Percentiles rank a stretch among this genome's conserved stretches.
phyloP scores from a whole-genome alignment of 2,329 filamentous ascomycete species.

The Alternaria ethzedia region DNA sequence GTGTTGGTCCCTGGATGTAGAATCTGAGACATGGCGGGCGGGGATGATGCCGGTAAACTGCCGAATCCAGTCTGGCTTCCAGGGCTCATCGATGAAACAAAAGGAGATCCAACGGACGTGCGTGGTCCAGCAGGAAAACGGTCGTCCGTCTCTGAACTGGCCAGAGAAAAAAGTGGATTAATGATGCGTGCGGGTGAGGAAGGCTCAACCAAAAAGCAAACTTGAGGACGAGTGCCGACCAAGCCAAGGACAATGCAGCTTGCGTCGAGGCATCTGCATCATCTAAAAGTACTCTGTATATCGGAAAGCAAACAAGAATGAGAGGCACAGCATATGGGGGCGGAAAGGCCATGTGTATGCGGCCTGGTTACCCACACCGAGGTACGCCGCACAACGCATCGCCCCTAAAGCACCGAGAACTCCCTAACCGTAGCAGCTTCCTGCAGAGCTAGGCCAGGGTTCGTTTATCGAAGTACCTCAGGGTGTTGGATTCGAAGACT shows the following conservation, averaged over 20 bases:
- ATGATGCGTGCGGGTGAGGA: background rate
- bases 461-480: background rate
- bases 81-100: constrained; percentile 19
- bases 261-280: constrained; percentile 8
- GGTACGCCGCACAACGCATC: constrained; percentile 2
- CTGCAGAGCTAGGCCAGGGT: background rate
- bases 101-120: constrained; percentile 5
- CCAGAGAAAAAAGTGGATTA: background rate
- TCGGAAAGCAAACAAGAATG: constrained; percentile 12
- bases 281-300: constrained; percentile 6
- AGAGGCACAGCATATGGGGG: constrained; percentile 22
- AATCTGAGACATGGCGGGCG: constrained; percentile 26
- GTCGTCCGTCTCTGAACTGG: background rate
- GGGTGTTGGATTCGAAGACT: constrained; percentile 1
- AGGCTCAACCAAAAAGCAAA: background rate
- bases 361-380: constrained; percentile 10
- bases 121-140: background rate
- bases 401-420: constrained; percentile 10
- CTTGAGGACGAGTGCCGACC: background rate
- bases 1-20: constrained; percentile 16
- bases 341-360: constrained; percentile 13
- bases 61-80: constrained; percentile 19
- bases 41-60: constrained; percentile 26
- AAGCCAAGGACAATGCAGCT: constrained; percentile 8
- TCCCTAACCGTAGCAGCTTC: background rate